A percentile compares a stretch with the other conserved stretches of the same genome.
These are phyloP conservation scores for Plasmopara muralis DNA, from an alignment of 352 stramenopile genomes.

Conservation along the genomic window DNA sequence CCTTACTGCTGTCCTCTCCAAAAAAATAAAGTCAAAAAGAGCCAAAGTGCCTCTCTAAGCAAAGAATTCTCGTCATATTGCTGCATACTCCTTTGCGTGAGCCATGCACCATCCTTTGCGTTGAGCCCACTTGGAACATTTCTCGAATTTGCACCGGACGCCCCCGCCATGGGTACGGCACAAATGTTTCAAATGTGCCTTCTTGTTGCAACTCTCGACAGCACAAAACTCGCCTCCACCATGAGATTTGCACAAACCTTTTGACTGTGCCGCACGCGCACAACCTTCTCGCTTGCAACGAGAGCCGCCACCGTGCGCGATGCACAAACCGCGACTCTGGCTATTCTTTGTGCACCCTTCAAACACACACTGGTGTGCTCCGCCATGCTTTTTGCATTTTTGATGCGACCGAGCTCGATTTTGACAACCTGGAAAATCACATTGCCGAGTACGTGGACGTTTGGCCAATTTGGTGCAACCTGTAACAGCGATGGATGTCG, in stretches of 20 bases:
- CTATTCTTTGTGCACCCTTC: conserved; percentile 85
- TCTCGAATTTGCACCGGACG: conserved; percentile 70
- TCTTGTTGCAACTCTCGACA: conserved; percentile 78
- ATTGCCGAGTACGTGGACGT: conserved; percentile 49
- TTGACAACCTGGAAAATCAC: conserved; percentile 61
- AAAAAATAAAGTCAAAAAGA: neutral
- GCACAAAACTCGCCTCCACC: conserved; percentile 77
- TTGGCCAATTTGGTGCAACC: conserved; percentile 19
- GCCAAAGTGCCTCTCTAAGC: neutral
- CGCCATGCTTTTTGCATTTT: conserved; percentile 87
- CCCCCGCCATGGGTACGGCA: conserved; percentile 84
- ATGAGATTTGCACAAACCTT: conserved; percentile 81
- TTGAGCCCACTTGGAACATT: conserved; percentile 82
- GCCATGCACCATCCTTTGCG: conserved; percentile 87
- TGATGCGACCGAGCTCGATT: conserved; percentile 80
- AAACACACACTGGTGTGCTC: conserved; percentile 78
- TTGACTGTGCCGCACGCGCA: conserved; percentile 76
- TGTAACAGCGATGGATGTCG: conserved; percentile 6
- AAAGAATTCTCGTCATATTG: conserved; percentile 25
- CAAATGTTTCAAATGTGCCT: conserved; percentile 79
- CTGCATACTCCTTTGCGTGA: conserved; percentile 74
- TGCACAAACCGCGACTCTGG: conserved; percentile 79
- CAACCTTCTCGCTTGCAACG: conserved; percentile 75
- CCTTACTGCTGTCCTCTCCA: neutral
- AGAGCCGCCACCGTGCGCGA: conserved; percentile 75